Conservation (phyloP, 1,284 basidiomycete species). For the Ganoderma multipileum region DNA sequence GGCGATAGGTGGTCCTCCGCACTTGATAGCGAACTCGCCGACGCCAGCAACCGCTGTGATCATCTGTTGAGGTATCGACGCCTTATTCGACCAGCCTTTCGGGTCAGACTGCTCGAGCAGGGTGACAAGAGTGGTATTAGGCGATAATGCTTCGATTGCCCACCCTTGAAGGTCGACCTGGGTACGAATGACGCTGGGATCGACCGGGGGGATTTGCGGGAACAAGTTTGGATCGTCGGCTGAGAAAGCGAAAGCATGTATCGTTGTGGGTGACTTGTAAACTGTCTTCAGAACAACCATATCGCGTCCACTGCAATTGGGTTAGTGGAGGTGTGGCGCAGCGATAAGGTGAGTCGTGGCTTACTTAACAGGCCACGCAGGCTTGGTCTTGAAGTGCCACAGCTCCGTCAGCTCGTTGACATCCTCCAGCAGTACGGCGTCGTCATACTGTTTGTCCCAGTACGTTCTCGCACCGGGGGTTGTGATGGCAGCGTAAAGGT, state of each 20-base stretch:
- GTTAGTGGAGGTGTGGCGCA: not conserved
- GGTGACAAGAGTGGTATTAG: conserved; percentile 93
- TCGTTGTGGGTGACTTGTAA: conserved; percentile 95
- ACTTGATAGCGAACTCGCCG: conserved; percentile 94
- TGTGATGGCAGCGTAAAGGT: conserved; percentile 89
- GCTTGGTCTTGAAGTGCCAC: conserved; percentile 90
- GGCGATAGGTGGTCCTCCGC: conserved; percentile 90
- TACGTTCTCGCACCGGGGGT: conserved; percentile 82
- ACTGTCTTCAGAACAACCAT: conserved; percentile 92
- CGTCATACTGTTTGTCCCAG: conserved; percentile 94
- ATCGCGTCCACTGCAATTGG: conserved; percentile 78
- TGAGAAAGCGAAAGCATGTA: conserved; percentile 97
- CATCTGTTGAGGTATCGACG: conserved; percentile 93
- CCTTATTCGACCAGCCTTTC: conserved; percentile 97
- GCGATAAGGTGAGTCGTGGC: conserved; percentile 44
- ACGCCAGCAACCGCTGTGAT: conserved; percentile 86
- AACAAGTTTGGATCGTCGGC: conserved; percentile 90
- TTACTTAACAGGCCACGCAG: conserved; percentile 91
- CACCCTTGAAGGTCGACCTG: conserved; percentile 97
- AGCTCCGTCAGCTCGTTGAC: conserved; percentile 92
- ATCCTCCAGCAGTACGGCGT: conserved; percentile 86
- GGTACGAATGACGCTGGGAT: conserved; percentile 86
- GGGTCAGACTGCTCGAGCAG: conserved; percentile 97
- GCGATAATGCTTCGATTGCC: conserved; percentile 95
- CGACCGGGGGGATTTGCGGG: conserved; percentile 75